phyloP scores from a whole-genome alignment of 179 eudicot species.

The Beta corolliflora region DNA sequence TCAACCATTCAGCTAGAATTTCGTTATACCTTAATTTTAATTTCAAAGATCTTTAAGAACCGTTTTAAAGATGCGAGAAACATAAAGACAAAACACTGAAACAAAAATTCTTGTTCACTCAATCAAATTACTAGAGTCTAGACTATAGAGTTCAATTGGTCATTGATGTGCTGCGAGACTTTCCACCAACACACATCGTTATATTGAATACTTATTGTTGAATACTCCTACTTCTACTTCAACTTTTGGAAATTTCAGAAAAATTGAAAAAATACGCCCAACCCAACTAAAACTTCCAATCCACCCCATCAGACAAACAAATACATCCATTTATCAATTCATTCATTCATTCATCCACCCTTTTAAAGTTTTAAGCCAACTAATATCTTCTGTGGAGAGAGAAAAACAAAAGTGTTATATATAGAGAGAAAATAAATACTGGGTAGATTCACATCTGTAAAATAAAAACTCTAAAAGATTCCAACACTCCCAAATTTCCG shows the following conservation, averaged over 20 bases:
- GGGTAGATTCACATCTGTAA: constrained; percentile 13
- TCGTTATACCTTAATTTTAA: no score
- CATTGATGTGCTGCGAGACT: no score
- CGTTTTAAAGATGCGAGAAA: no score
- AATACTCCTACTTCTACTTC: not conserved
- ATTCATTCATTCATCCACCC: not conserved
- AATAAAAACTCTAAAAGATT: not conserved
- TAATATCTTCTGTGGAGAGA: constrained; percentile 20
- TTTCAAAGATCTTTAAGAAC: no score
- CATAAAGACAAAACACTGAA: no score
- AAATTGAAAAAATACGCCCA: not conserved
- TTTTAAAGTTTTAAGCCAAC: not conserved
- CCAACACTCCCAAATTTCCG: not conserved
- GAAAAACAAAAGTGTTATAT: not conserved
- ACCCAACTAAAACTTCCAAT: not conserved
- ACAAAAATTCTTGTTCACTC: no score
- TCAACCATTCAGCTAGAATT: no score
- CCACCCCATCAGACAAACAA: not conserved
- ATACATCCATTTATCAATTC: not conserved
- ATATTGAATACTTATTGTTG: not conserved
- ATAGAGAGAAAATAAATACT: not conserved
- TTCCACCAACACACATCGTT: not conserved
- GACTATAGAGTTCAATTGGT: no score
- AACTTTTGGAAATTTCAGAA: not conserved
- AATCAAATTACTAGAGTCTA: no score